A percentile compares a stretch with the other conserved stretches of the same genome.
phyloP scores from a whole-genome alignment of 441 rosid species.

The Biscutella laevigata region DNA sequence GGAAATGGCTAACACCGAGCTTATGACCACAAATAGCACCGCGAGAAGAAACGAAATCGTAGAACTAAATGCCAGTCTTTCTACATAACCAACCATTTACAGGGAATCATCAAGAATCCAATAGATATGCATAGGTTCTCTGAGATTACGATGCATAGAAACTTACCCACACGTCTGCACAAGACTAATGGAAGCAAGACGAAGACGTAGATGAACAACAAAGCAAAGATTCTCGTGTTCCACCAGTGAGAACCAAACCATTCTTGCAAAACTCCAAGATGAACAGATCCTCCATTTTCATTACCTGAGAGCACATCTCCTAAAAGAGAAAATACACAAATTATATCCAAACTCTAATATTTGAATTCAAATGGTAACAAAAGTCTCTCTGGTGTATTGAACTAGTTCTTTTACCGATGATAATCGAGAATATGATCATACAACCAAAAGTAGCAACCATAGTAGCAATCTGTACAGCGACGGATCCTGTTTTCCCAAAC shows the following conservation, averaged over 20 bases:
- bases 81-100: constrained; percentile 31
- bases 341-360: no score
- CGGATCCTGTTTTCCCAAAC: constrained; percentile 47
- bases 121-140: neutral
- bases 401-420: constrained; percentile 62
- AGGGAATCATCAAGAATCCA: neutral
- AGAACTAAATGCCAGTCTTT: constrained; percentile 59
- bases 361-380: no score
- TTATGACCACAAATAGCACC: constrained; percentile 54
- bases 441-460: constrained; percentile 66
- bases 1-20: constrained; percentile 55
- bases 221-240: constrained; percentile 52
- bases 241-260: constrained; percentile 82
- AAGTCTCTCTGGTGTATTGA: no score
- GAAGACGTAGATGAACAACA: constrained; percentile 41
- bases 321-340: no score
- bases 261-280: constrained; percentile 65
- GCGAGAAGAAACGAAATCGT: constrained; percentile 73
- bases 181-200: constrained; percentile 56
- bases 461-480: constrained; percentile 42
- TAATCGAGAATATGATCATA: constrained; percentile 55
- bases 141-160: no score
- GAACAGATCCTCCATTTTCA: constrained; percentile 36
- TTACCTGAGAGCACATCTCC: constrained; percentile 75
- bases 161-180: constrained; percentile 50